These are phyloP conservation scores for Scheffersomyces ergatensis DNA, from an alignment of 805 yeast genomes.

Conservation along the genomic window DNA sequence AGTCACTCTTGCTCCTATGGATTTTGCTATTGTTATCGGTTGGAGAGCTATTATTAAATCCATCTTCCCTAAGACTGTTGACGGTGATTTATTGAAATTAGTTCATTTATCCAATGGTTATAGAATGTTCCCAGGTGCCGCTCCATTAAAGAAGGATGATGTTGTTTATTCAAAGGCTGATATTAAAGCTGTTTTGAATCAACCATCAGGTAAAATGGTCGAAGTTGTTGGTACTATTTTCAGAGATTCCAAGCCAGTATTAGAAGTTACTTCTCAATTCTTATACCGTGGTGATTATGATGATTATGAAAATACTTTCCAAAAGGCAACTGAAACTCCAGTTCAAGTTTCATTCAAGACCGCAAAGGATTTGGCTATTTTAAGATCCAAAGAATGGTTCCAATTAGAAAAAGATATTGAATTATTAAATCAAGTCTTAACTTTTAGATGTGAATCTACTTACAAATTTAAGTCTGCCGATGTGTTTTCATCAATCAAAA, in stretches of 20 bases:
- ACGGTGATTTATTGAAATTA: constrained; percentile 90
- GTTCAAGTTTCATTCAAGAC: constrained; percentile 71
- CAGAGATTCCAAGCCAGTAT: constrained; percentile 73
- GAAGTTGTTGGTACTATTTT: constrained; percentile 89
- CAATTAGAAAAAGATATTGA: constrained; percentile 70
- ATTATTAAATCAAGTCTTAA: constrained; percentile 73
- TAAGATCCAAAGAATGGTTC: constrained; percentile 98
- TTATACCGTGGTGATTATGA: constrained; percentile 90
- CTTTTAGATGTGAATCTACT: constrained; percentile 85
- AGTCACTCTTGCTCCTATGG: constrained; percentile 94
- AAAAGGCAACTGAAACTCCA: constrained; percentile 83
- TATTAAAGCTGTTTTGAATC: constrained; percentile 85
- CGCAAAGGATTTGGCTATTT: constrained; percentile 87
- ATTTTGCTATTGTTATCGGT: constrained; percentile 96
- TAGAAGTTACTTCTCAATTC: constrained; percentile 94
- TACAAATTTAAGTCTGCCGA: constrained; percentile 75
- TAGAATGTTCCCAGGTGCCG: constrained; percentile 88
- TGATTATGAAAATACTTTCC: constrained; percentile 91
- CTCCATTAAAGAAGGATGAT: constrained; percentile 86
- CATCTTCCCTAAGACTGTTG: constrained; percentile 94
- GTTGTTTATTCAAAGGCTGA: constrained; percentile 78
- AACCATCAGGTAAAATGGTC: constrained; percentile 90
- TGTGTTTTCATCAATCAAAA: constrained; percentile 74
- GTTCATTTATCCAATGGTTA: constrained; percentile 96
- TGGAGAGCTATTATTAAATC: constrained; percentile 98